These are phyloP conservation scores for Plasmodium ovale DNA, from an alignment of 169 alveolate species.

Conservation along the genomic window DNA sequence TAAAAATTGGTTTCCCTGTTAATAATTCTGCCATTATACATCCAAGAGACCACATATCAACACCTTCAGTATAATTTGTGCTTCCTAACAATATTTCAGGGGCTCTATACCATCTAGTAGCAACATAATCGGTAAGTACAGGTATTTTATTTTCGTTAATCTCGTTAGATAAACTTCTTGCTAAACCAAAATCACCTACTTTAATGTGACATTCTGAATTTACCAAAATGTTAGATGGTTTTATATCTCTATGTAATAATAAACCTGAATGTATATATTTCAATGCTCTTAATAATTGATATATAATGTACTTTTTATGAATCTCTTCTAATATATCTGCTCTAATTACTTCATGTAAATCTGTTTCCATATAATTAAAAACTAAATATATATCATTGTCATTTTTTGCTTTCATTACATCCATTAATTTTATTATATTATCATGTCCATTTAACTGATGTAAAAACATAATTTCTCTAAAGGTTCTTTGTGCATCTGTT, in stretches of 20 bases:
- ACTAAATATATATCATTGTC: slow-evolving; percentile 98
- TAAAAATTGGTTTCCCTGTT: slow-evolving; percentile 97
- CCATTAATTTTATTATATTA: slow-evolving; percentile 93
- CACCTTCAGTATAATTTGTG: slow-evolving; percentile 98
- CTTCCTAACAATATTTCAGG: slow-evolving; percentile 98
- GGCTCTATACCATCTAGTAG: slow-evolving; percentile 99
- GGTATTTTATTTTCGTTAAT: slow-evolving; percentile 87
- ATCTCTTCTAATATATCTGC: slow-evolving; percentile 97
- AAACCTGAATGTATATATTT: slow-evolving; percentile 96
- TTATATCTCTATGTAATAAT: slow-evolving; percentile 98
- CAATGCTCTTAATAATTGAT: slow-evolving; percentile 93
- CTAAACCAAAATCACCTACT: slow-evolving; percentile 98
- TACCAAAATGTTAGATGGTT: slow-evolving; percentile 97
- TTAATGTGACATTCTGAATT: slow-evolving; percentile 98
- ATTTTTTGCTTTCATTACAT: slow-evolving; percentile 97
- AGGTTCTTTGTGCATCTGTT: slow-evolving; percentile 99
- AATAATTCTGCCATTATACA: slow-evolving; percentile 98
- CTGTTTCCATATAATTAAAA: slow-evolving; percentile 98
- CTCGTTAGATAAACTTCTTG: slow-evolving; percentile 91
- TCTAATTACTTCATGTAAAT: slow-evolving; percentile 98
- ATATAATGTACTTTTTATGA: slow-evolving; percentile 94
- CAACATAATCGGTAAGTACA: slow-evolving; percentile 97
- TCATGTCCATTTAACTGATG: slow-evolving; percentile 94
- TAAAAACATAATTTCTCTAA: slow-evolving; percentile 98
- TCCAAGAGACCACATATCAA: slow-evolving; percentile 99